Conservation (phyloP, 768 basidiomycete species). For the Hygrocybe coccinea region DNA sequence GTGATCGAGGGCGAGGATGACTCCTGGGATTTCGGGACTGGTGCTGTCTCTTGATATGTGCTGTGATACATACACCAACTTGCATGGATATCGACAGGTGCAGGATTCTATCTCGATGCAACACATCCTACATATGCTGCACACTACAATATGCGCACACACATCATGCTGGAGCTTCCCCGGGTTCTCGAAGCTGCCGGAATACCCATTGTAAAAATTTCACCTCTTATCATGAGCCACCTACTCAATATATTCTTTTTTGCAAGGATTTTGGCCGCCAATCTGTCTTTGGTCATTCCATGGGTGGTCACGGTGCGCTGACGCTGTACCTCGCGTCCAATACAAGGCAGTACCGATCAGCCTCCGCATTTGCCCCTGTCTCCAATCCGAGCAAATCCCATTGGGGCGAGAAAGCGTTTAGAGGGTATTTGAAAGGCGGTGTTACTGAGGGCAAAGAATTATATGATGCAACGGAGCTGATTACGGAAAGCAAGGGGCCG, state of each 20-base stretch:
- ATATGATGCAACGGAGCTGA: constrained; percentile 85
- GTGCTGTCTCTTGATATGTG: constrained; percentile 5
- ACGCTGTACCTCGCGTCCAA: constrained; percentile 80
- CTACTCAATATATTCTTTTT: neutral
- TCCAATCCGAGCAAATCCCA: constrained; percentile 80
- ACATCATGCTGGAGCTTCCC: constrained; percentile 82
- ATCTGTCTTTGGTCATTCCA: constrained; percentile 93
- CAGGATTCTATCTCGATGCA: constrained; percentile 95
- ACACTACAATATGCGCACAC: constrained; percentile 86
- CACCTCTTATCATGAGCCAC: neutral
- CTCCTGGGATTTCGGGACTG: constrained; percentile 89
- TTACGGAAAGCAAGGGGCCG: constrained; percentile 55
- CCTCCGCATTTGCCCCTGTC: constrained; percentile 83
- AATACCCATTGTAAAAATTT: constrained; percentile 68
- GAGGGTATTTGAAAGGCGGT: constrained; percentile 75
- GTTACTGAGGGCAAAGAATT: constrained; percentile 63
- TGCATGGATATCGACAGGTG: constrained; percentile 35
- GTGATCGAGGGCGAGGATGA: constrained; percentile 74
- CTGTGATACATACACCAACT: neutral
- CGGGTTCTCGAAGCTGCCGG: constrained; percentile 65
- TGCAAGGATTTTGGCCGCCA: constrained; percentile 72
- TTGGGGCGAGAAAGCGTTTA: constrained; percentile 93
- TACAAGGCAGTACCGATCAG: constrained; percentile 71
- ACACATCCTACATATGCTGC: constrained; percentile 67
- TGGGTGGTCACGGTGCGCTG: constrained; percentile 96